Percentiles rank a stretch among this genome's conserved stretches.
phyloP scores from a whole-genome alignment of 2,329 filamentous ascomycete genomes.

The Sporothrix curviconia region DNA sequence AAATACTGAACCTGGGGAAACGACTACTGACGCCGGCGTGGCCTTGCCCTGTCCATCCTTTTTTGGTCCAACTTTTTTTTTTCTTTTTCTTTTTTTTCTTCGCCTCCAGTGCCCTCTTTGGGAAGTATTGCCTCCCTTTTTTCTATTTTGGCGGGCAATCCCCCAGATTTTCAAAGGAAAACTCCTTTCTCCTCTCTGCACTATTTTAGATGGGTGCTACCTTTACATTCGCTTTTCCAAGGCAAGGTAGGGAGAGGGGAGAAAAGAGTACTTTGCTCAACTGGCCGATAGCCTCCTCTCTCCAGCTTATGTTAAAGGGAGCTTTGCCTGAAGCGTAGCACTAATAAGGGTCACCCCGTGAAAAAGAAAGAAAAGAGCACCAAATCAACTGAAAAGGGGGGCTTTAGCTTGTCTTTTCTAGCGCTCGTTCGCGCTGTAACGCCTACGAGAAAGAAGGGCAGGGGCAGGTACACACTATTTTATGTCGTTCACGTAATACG shows the following conservation, averaged over 20 bases:
- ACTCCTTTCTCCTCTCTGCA: neutral
- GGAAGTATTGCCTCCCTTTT: neutral
- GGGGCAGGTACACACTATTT: too few relatives aligned
- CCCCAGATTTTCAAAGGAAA: conserved; percentile 6
- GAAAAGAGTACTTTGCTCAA: neutral
- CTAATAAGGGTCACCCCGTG: too few relatives aligned
- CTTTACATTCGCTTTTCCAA: neutral
- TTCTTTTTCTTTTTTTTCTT: neutral
- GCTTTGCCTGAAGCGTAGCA: neutral
- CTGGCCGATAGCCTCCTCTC: neutral
- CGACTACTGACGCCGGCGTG: too few relatives aligned
- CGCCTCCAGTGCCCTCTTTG: neutral
- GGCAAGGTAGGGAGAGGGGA: neutral
- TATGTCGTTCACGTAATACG: neutral
- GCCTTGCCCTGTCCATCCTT: too few relatives aligned
- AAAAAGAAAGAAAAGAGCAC: too few relatives aligned
- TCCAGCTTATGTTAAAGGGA: too few relatives aligned
- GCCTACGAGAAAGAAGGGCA: too few relatives aligned
- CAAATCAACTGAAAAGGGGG: too few relatives aligned
- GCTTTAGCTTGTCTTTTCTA: neutral
- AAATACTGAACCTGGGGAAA: too few relatives aligned
- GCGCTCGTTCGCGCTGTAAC: neutral
- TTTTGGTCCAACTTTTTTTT: too few relatives aligned
- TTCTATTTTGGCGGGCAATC: conserved; percentile 7
- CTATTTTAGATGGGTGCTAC: neutral